Conservation (phyloP, 257 asterid species). For the Fraxinus cuspidata region DNA sequence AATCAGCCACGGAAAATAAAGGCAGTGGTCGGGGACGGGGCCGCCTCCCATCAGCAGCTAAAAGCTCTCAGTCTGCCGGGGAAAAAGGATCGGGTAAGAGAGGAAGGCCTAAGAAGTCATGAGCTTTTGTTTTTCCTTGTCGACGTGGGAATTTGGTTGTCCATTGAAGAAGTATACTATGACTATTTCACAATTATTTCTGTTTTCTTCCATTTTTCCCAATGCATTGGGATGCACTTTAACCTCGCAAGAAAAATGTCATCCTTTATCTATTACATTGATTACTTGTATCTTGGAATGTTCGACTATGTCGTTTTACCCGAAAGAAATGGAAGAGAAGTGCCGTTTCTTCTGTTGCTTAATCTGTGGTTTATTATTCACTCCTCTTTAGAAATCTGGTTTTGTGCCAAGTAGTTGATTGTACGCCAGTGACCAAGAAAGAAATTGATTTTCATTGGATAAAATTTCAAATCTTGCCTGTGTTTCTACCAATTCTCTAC, state of each 20-base stretch:
- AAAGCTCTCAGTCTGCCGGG: conserved; percentile 31
- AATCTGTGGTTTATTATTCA: background rate
- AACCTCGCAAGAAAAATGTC: conserved; percentile 24
- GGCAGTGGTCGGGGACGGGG: conserved; percentile 71
- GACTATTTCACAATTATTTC: background rate
- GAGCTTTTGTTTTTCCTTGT: conserved; percentile 23
- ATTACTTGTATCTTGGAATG: conserved; percentile 29
- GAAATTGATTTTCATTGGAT: background rate
- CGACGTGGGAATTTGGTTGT: background rate
- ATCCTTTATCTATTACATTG: conserved; percentile 20
- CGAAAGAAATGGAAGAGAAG: background rate
- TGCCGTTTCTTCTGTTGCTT: background rate
- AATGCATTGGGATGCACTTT: conserved; percentile 33
- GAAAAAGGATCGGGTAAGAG: conserved; percentile 54
- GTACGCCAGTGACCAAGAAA: background rate
- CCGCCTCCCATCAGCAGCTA: conserved; percentile 53
- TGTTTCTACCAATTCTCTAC: too few relatives aligned
- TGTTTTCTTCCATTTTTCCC: background rate
- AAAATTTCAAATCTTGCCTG: background rate
- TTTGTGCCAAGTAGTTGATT: background rate
- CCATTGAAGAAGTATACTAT: conserved; percentile 23
- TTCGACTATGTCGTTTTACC: conserved; percentile 17
- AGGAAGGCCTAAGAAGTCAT: conserved; percentile 72
- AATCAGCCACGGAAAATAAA: conserved; percentile 36
- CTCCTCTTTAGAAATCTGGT: background rate